These are phyloP conservation scores for Cryptococcus depauperatus DNA, from an alignment of 1,284 basidiomycete species.

Conservation along the genomic window DNA sequence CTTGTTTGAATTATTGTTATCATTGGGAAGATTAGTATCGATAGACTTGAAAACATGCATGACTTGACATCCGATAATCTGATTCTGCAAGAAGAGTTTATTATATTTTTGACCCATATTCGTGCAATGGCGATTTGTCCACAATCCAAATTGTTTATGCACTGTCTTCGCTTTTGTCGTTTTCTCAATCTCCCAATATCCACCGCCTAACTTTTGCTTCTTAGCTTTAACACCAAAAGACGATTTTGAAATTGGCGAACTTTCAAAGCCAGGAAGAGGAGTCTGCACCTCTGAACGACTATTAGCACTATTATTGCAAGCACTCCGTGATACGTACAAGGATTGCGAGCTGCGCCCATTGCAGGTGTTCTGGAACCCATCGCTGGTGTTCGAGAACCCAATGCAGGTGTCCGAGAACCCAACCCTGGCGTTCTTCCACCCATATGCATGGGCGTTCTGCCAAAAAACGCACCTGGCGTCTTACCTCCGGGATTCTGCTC, in stretches of 20 bases:
- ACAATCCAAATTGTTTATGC: not conserved
- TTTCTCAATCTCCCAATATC: not conserved
- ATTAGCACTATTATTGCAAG: too few species aligned
- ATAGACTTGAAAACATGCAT: conserved; percentile 1
- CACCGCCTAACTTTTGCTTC: too few species aligned
- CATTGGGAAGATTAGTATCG: not conserved
- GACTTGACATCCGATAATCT: conserved; percentile 1
- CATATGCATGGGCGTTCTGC: conserved; percentile 38
- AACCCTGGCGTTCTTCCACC: conserved; percentile 64
- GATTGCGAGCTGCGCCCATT: not conserved
- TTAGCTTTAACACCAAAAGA: too few species aligned
- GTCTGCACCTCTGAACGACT: too few species aligned
- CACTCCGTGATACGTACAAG: too few species aligned
- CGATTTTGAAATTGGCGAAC: too few species aligned
- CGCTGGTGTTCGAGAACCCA: conserved; percentile 6
- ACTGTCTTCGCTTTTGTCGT: not conserved
- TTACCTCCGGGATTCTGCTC: conserved; percentile 55
- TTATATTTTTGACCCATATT: conserved; percentile 1
- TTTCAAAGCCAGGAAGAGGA: too few species aligned
- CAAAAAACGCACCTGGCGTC: conserved; percentile 57
- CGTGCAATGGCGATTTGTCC: conserved; percentile 1
- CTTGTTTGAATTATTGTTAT: too few species aligned
- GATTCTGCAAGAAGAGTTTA: not conserved
- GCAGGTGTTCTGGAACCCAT: conserved; percentile 1
- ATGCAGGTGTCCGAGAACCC: conserved; percentile 9